Conservation (phyloP, 177 flowering plant species). For the Vitis hybrid region DNA sequence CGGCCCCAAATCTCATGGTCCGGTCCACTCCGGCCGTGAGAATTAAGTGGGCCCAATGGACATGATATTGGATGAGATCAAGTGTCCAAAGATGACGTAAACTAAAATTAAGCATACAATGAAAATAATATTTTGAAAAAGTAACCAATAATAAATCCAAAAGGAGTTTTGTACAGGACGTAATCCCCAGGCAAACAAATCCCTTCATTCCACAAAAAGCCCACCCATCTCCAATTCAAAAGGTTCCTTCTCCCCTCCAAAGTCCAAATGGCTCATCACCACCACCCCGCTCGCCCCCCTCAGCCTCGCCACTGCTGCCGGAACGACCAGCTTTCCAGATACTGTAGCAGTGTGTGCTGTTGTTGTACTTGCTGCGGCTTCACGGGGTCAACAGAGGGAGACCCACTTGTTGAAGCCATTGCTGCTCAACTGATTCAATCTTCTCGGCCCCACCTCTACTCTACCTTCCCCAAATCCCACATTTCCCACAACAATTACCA, state of each 20-base stretch:
- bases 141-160: too few relatives aligned
- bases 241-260: not conserved
- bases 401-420: constrained; percentile 46
- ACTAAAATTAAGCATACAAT: too few relatives aligned
- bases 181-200: too few relatives aligned
- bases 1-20: too few relatives aligned
- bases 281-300: constrained; percentile 26
- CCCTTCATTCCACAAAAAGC: not conserved
- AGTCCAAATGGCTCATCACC: constrained; percentile 47
- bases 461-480: constrained; percentile 5
- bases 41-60: too few relatives aligned
- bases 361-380: constrained; percentile 17
- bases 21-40: too few relatives aligned
- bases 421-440: constrained; percentile 48
- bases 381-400: constrained; percentile 23
- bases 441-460: constrained; percentile 2
- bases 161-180: too few relatives aligned
- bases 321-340: constrained; percentile 9
- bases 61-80: too few relatives aligned
- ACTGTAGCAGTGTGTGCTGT: constrained; percentile 14
- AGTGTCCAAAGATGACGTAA: too few relatives aligned
- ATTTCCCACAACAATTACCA: constrained; percentile 1
- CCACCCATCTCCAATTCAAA: not conserved
- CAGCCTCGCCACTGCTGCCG: constrained; percentile 13
- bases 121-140: too few relatives aligned